Base-by-base conservation (phyloP, 306 rosid species). In the Vachellia collinsii region DNA sequence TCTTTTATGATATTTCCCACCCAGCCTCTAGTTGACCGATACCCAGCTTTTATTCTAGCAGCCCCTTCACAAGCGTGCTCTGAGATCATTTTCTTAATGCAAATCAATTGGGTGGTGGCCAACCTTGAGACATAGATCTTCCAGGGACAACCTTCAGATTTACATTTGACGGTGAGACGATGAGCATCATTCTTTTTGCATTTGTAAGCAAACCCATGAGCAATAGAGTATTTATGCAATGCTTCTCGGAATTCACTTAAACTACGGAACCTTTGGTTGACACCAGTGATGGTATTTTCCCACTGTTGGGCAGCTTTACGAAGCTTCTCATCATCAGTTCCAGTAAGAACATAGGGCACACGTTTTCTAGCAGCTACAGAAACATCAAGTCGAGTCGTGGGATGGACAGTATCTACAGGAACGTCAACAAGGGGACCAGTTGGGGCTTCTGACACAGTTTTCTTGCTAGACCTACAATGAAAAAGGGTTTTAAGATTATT, bases 271-370 rank as follows among this genome's bases (percentile, higher is more conserved):
- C 99, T 88, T 81, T 95, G 97, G 88, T 88, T 95, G 77, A 95
- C 92, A 29, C 99, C 99, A n/a, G 97, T 95, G 75, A 95, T 95
- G 82, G 92, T 85, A 84, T 93, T 93, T 90, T 93, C 98, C 99
- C 98, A 93, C 89, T 91, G 92, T 64, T 84, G 95, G 74, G 96
- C 94, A 64, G 94, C 97, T 89, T 89, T 94, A 64, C 77, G 89
- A 79, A 87, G 90, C 76, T 53, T 91, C n/a, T 88, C 91, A 20
- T 84, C 91, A 70, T 48, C 77, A 8, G 88, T 83, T 47, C 84
- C 86, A 43, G 88, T 81, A 83, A 85, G 87, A 69, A 78, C 71
- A 89, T 81, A 81, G 50, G 8, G 61, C 65, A 76, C 20, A 72
- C 88, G 91, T 29, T 79, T 73, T 79, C 82, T 93, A 76, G 77